Base-by-base conservation (phyloP, 2,329 filamentous ascomycete species). In the Cordyceps javanica region DNA sequence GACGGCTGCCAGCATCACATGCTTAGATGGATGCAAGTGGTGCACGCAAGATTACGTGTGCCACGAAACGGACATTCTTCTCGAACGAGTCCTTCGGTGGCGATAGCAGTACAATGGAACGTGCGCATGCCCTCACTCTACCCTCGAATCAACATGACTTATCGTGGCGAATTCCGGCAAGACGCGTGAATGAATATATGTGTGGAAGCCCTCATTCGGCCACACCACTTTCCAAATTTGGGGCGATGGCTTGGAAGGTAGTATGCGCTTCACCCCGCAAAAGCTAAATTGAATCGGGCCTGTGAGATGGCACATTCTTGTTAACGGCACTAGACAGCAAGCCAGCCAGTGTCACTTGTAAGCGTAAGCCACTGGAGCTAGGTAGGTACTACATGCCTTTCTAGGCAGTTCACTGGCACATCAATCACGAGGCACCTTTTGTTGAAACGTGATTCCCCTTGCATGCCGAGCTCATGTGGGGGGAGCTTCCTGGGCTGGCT, bases 361-460 rank as follows among this genome's bases (percentile, higher is more conserved):
- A 55, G 53, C 53, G 10, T 30, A 34, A 56, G 44, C 53, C 44
- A 36, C 44, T 32, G 42, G 34, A 44, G 55, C 55, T 44, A 51
- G 36, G n/a, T n/a, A 34, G 55, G 5, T 56, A n/a, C 55, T 57
- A 57, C 55, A 57, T 57, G 55, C 55, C 55, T 57, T 42, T 57
- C 26, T 50, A 16, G 55, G 55, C 14, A 57, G 34, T 44, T 16
- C 13, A 44, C 45, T 26, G 46, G 38, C 45, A 38, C 55, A 50
- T 51, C 28, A 48, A 49, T 56, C 53, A 56, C 44, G 53, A 56
- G 55, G 26, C 46, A 26, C 36, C 28, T 34, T 51, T 41, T 25
- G 23, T 21, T 50, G 55, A 57, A 50, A 50, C 55, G 55, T 57
- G 46, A 57, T 44, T 51, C 26, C 54, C 55, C 55, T 50, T 34